Evolutionary conservation across 2,329 filamentous ascomycete species (phyloP), one percentile per base, ranked within the genome.

Genomic region (Aspergillus ochraceoroseus): DNA sequence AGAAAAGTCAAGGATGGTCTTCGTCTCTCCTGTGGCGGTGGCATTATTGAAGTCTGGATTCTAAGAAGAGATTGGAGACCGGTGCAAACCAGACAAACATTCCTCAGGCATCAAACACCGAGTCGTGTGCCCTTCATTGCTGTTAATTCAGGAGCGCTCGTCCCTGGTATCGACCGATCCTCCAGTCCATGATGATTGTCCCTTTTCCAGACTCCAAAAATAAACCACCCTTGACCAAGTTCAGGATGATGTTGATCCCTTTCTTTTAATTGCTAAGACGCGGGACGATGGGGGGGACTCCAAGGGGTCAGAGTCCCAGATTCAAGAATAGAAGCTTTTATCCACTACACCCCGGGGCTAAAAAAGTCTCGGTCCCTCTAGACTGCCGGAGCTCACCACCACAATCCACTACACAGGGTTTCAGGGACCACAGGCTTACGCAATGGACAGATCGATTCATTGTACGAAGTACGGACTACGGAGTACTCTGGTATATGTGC

Each of bases 351-450:
- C 32, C 25, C 29, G 31, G 35, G 18, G 22, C 30, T 29, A 32
- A 32, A 17, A 28, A 11, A 30, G 14, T 30, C 23, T 30, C 40
- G 36, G 36, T 23, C 44, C 43, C 45, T 36, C 35, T 19, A 33
- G 23, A 36, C 39, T 39, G 30, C 19, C 20, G 33, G 32, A 31
- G 7, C 17, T 44, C 38, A 26, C 33, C 22, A 23, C 9, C 18
- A 22, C 23, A 39, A 17, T 31, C 30, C 19, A 23, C n/a, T 25
- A 30, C 37, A 43, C 42, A 22, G 18, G 41, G 40, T 41, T 38
- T 17, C 20, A 43, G 45, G 47, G 47, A 44, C 51, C 49, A 52
- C 51, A 34, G 14, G 49, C 38, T 53, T 53, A 53, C 51, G 48
- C 50, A 53, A 53, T 42, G 41, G 22, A 32, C 34, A 27, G 38